Conservation (phyloP, 2,329 filamentous ascomycete genomes). For the Coniochaeta sp. region DNA sequence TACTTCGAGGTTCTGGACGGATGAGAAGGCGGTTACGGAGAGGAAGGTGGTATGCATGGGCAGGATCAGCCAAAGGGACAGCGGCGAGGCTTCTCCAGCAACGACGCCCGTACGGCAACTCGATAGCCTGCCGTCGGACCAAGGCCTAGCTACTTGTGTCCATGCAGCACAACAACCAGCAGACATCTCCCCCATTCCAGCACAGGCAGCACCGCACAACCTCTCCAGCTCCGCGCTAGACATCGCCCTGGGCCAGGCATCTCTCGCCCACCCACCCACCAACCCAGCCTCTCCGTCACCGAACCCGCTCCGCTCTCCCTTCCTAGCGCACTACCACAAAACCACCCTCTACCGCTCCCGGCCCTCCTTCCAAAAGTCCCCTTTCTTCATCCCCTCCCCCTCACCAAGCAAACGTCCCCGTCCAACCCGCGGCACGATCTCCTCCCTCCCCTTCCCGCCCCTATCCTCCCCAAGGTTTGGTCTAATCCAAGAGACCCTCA, state of each 20-base stretch:
- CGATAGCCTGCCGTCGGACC: too few species aligned
- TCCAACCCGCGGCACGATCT: slow-evolving; percentile 37
- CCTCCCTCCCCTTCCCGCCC: slow-evolving; percentile 59
- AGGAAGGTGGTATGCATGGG: neutral
- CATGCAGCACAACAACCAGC: too few species aligned
- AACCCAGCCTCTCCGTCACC: neutral
- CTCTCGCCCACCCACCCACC: too few species aligned
- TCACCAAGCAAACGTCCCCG: slow-evolving; percentile 12
- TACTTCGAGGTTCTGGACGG: neutral
- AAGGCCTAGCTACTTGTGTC: too few species aligned
- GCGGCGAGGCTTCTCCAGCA: neutral
- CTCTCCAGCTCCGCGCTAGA: neutral
- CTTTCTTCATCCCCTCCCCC: slow-evolving; percentile 21
- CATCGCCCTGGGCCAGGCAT: neutral
- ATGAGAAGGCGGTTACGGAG: neutral
- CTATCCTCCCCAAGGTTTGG: slow-evolving; percentile 61
- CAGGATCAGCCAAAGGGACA: neutral
- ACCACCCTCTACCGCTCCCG: neutral
- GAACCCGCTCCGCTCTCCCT: neutral
- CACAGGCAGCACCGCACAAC: neutral
- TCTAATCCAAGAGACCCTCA: slow-evolving; percentile 76
- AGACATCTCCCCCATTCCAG: neutral
- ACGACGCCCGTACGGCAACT: too few species aligned
- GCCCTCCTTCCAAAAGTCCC: slow-evolving; percentile 18
- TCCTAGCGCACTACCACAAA: neutral